phyloP scores from a whole-genome alignment of 495 filamentous ascomycete genomes.

The Aspergillus mulundensis region DNA sequence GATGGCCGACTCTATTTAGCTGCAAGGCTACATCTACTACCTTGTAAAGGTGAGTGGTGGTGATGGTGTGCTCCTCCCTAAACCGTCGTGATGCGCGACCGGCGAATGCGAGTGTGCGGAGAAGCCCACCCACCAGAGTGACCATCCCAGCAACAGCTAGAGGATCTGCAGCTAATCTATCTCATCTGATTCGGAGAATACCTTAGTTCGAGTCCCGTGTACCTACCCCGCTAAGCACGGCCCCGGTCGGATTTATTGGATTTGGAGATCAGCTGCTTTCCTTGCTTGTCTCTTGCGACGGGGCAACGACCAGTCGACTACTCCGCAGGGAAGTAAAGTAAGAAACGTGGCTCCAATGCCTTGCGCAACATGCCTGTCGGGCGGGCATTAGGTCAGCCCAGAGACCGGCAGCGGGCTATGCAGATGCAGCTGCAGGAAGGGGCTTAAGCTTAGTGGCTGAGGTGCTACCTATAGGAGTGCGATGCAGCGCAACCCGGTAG shows the following conservation, averaged over 20 bases:
- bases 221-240: background rate
- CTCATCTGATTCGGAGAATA: background rate
- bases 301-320: background rate
- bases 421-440: background rate
- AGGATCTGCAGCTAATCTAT: background rate
- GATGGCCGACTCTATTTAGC: too few species aligned
- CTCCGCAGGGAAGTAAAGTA: too few species aligned
- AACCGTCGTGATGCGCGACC: background rate
- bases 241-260: background rate
- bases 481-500: background rate
- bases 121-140: background rate
- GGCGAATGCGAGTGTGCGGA: background rate
- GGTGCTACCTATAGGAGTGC: background rate
- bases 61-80: background rate
- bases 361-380: background rate
- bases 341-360: background rate
- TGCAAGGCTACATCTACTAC: too few species aligned
- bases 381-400: background rate
- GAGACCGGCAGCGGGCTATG: background rate
- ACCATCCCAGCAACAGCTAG: background rate
- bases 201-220: background rate
- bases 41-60: too few species aligned
- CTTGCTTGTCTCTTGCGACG: too few species aligned
- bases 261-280: background rate
- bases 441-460: background rate